These are phyloP conservation scores for Picea mariana DNA, from an alignment of 83 land plant genomes.

Conservation along the genomic window DNA sequence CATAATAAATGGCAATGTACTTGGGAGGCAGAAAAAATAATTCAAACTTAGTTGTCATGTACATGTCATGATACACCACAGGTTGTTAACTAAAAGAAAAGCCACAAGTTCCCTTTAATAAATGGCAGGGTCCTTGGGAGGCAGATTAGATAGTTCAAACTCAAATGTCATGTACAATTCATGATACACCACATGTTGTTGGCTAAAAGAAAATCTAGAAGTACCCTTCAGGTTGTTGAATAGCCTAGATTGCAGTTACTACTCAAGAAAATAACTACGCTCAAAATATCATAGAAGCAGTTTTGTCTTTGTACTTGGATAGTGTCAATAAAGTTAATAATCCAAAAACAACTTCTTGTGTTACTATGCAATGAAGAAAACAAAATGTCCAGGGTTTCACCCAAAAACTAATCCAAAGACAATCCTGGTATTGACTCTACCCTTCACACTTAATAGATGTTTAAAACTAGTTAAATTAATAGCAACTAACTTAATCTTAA, in stretches of 20 bases:
- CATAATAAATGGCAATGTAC: neutral
- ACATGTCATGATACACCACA: slow-evolving; percentile 11
- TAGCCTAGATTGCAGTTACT: slow-evolving; percentile 16
- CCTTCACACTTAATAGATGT: neutral
- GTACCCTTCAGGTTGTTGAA: neutral
- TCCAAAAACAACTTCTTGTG: slow-evolving; percentile 13
- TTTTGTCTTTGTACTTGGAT: neutral
- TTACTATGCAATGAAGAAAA: neutral
- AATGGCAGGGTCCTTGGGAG: too few species aligned
- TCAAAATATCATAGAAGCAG: slow-evolving; percentile 11
- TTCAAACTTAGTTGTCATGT: slow-evolving; percentile 16
- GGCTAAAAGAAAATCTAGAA: too few species aligned
- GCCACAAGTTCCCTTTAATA: neutral
- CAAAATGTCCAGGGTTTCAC: slow-evolving; percentile 1
- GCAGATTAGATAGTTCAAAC: too few species aligned
- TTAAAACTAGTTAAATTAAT: slow-evolving; percentile 4
- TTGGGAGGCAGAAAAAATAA: neutral
- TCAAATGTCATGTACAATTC: too few species aligned
- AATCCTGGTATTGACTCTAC: neutral
- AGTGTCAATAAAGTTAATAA: neutral
- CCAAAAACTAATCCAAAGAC: neutral
- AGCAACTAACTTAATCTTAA: neutral
- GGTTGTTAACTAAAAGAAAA: slow-evolving; percentile 10
- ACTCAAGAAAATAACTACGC: slow-evolving; percentile 5
- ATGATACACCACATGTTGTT: too few species aligned